Conservation (phyloP, 208 protist species). For the Acanthamoeba rhysodes region DNA sequence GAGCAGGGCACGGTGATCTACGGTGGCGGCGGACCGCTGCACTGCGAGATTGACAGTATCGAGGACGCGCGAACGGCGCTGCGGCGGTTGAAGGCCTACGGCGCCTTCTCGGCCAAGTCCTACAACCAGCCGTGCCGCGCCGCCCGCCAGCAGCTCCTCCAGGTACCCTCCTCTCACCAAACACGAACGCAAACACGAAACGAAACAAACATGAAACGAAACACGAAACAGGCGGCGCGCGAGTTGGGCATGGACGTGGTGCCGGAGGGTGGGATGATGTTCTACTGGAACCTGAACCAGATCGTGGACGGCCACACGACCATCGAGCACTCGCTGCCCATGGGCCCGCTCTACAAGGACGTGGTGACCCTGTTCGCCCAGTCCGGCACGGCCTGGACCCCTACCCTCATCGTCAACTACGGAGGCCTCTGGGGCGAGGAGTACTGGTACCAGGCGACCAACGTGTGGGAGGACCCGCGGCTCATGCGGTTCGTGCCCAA, state of each 20-base stretch:
- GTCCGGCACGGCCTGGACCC: slow-evolving; percentile 14
- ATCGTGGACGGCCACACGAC: slow-evolving; percentile 75
- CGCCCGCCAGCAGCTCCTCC: slow-evolving; percentile 4
- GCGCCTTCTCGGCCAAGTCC: slow-evolving; percentile 70
- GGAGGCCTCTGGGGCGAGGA: neutral
- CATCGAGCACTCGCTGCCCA: slow-evolving; percentile 68
- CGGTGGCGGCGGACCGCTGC: slow-evolving; percentile 46
- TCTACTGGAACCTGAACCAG: slow-evolving; percentile 67
- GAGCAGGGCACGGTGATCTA: slow-evolving; percentile 67
- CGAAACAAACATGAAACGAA: neutral
- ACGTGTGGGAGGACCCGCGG: slow-evolving; percentile 16
- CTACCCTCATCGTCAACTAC: slow-evolving; percentile 62
- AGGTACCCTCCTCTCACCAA: neutral
- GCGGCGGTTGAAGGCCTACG: slow-evolving; percentile 28
- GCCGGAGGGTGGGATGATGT: slow-evolving; percentile 62
- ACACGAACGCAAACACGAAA: neutral
- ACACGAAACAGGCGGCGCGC: neutral
- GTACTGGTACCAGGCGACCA: slow-evolving; percentile 44
- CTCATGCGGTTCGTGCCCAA: slow-evolving; percentile 16
- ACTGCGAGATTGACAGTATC: slow-evolving; percentile 1
- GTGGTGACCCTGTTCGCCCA: neutral
- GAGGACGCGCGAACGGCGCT: slow-evolving; percentile 6
- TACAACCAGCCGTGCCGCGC: slow-evolving; percentile 74
- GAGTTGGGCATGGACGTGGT: slow-evolving; percentile 48
- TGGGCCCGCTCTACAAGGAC: slow-evolving; percentile 73